Evolutionary conservation across 1,284 basidiomycete species (phyloP), one percentile per base, ranked within the genome.

Genomic region (Marasmius fiardii): DNA sequence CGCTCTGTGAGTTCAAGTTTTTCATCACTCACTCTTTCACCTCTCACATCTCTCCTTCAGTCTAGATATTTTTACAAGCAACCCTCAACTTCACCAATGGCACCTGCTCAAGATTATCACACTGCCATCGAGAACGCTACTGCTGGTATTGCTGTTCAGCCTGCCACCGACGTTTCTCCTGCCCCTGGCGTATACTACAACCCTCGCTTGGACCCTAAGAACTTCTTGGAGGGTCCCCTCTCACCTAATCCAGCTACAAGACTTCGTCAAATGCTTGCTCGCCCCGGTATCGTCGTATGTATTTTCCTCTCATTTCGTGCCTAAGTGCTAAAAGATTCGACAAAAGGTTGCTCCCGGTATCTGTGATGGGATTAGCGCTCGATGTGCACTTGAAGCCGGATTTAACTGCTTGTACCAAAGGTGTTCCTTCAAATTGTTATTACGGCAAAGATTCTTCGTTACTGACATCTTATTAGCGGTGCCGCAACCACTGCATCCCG

Each of bases 311-410:
- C n/a, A n/a, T 12, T 0, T 18, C 18, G 16, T 31, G 12, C 6
- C 12, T 14, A 5, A 16, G 2, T 45, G 16, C 16, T 21, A 11
- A n/a, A 14, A n/a, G 41, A 45, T 33, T 21, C 20, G 52, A 44
- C 53, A 43, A 53, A 53, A 86, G 85, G 71, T 87, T 63, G 87
- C 87, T 1, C 88, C 88, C 5, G 90, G 90, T 55, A 88, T 92
- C 45, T 92, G 87, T 63, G 90, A 92, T 60, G 89, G 90, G 52
- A 90, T 92, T 67, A 88, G 85, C 61, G 88, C 90, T 3, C 80
- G 90, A 23, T 86, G 87, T 60, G 89, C 89, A 8, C 72, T 92
- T 11, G 86, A 90, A 69, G 84, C 87, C 43, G 90, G 88, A 43
- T 90, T 91, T 64, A 76, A 81, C 28, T 90, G 88, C 60, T 60